These are phyloP conservation scores for Fagopyrum tataricum DNA, from an alignment of 148 eudicot genomes.

Conservation along the genomic window DNA sequence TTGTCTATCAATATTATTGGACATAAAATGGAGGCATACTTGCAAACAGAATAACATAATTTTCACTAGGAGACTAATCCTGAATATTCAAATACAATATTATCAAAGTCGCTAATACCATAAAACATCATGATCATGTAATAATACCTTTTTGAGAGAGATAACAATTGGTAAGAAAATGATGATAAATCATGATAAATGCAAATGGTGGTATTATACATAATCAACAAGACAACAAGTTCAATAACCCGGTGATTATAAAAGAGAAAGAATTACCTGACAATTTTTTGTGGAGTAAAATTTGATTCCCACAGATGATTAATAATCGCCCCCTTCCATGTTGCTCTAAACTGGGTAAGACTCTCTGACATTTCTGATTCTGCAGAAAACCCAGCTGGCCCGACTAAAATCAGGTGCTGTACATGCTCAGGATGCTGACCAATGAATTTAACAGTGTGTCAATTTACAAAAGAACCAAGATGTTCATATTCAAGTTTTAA, in stretches of 20 bases:
- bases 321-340: slow-evolving; percentile 89
- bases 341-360: slow-evolving; percentile 51
- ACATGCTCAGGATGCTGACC: slow-evolving; percentile 88
- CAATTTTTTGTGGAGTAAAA: slow-evolving; percentile 78
- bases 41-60: background rate
- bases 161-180: background rate
- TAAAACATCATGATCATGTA: background rate
- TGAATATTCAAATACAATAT: background rate
- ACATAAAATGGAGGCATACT: background rate
- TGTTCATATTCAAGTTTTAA: slow-evolving; percentile 1
- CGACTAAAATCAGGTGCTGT: slow-evolving; percentile 85
- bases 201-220: background rate
- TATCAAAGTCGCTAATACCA: background rate
- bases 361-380: slow-evolving; percentile 68
- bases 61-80: background rate
- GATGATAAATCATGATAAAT: too few relatives aligned
- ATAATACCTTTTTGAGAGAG: background rate
- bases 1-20: slow-evolving; percentile 1
- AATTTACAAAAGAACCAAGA: background rate
- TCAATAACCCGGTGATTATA: background rate
- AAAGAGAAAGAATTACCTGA: slow-evolving; percentile 44
- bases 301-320: slow-evolving; percentile 97
- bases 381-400: slow-evolving; percentile 75
- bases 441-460: slow-evolving; percentile 10
- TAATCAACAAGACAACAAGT: too few relatives aligned